These are phyloP conservation scores for Nectriaceae sp. DNA, from an alignment of 2,329 filamentous ascomycete genomes.

Conservation along the genomic window DNA sequence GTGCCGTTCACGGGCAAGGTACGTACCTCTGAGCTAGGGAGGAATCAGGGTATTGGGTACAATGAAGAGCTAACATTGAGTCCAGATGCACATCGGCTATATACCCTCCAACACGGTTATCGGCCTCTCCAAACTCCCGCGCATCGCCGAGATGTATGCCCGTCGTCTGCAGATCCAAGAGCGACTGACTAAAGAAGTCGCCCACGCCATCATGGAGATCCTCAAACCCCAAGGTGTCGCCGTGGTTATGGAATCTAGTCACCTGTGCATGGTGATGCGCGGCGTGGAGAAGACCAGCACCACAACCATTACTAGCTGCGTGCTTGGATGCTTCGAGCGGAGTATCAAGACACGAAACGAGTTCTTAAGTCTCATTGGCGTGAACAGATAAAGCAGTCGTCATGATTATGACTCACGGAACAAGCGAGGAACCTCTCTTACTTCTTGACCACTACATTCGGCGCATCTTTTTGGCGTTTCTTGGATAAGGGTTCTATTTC, in stretches of 20 bases:
- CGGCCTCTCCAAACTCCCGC: conserved; percentile 91
- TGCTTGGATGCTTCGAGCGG: conserved; percentile 92
- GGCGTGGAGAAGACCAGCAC: conserved; percentile 92
- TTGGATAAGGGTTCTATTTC: too few species aligned
- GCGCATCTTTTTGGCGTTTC: conserved; percentile 21
- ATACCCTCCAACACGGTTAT: conserved; percentile 91
- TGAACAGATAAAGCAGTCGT: conserved; percentile 46
- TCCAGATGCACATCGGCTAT: conserved; percentile 99
- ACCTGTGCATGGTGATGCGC: conserved; percentile 98
- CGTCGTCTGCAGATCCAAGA: conserved; percentile 95
- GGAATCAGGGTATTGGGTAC: too few species aligned
- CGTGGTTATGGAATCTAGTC: conserved; percentile 95
- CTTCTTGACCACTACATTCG: too few species aligned
- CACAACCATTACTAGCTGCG: conserved; percentile 92
- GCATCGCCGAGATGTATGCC: conserved; percentile 96
- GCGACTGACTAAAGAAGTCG: conserved; percentile 92
- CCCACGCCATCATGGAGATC: conserved; percentile 89
- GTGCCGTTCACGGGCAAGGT: conserved; percentile 97
- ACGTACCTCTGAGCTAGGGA: too few species aligned
- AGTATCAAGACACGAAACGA: conserved; percentile 94
- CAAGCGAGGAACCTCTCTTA: too few species aligned
- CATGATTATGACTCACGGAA: background rate
- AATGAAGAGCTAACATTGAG: too few species aligned
- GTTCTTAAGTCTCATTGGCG: conserved; percentile 78
- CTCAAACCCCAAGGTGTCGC: conserved; percentile 92